These are phyloP conservation scores for Trichoderma sp. DNA, from an alignment of 2,329 filamentous ascomycete species.

Conservation along the genomic window DNA sequence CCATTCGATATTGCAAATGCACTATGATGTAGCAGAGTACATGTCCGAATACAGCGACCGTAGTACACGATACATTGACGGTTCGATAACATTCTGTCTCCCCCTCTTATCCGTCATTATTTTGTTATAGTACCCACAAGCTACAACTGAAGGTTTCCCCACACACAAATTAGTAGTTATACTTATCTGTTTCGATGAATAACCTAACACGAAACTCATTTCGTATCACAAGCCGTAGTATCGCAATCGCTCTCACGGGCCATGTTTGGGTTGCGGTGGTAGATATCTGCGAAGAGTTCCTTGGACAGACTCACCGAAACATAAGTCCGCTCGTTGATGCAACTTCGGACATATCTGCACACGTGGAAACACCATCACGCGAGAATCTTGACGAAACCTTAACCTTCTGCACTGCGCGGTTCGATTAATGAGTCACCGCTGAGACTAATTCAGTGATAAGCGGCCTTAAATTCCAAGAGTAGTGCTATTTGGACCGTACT, in stretches of 20 bases:
- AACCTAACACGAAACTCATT: not conserved
- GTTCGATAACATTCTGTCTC: not conserved
- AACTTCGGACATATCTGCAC: not conserved
- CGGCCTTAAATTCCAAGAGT: not conserved
- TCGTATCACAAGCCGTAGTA: not conserved
- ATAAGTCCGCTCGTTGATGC: not conserved
- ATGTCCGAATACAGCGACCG: not conserved
- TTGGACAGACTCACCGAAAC: not conserved
- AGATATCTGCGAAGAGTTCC: not conserved
- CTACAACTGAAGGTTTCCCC: not conserved
- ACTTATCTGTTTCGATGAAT: not conserved
- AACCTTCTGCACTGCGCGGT: not conserved
- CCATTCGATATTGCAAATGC: not conserved
- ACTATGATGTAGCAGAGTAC: not conserved
- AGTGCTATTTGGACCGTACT: not conserved
- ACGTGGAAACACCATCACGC: not conserved
- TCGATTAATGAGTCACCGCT: not conserved
- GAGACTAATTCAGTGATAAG: not conserved
- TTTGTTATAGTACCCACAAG: not conserved
- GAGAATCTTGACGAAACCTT: not conserved
- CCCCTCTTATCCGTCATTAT: not conserved
- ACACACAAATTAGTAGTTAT: not conserved
- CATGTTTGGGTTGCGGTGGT: not conserved
- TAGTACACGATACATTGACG: not conserved
- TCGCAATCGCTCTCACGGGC: not conserved